phyloP scores from a whole-genome alignment of 169 alveolate species.

The Cyclospora cayetanensis region DNA sequence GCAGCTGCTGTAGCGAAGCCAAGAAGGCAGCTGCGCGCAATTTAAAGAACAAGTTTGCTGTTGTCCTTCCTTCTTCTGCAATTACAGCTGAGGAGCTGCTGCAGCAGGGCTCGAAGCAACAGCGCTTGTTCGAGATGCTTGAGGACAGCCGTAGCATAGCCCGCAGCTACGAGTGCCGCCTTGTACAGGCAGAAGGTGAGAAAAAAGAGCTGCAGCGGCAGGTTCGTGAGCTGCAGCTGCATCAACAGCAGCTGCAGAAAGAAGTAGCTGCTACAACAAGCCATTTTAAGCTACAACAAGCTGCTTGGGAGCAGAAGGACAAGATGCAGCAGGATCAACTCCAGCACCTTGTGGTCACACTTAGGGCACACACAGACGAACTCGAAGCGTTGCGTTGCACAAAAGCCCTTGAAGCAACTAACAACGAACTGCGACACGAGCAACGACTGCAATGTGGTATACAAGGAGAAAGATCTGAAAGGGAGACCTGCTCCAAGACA shows the following conservation, averaged over 20 bases:
- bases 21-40: not conserved
- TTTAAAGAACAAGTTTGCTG: not conserved
- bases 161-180: not conserved
- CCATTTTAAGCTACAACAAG: constrained; percentile 1
- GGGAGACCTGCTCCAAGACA: too few relatives aligned
- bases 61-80: not conserved
- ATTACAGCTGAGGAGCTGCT: not conserved
- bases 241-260: constrained; percentile 45
- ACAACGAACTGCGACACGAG: constrained; percentile 17
- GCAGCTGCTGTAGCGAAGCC: constrained; percentile 25
- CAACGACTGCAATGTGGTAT: too few relatives aligned
- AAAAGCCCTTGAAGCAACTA: not conserved
- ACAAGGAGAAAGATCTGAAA: too few relatives aligned
- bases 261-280: not conserved
- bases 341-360: not conserved
- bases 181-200: constrained; percentile 4
- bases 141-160: not conserved
- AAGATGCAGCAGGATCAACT: constrained; percentile 32
- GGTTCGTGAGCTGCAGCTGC: constrained; percentile 38
- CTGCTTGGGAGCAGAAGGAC: constrained; percentile 25
- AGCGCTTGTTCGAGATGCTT: not conserved
- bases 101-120: constrained; percentile 7
- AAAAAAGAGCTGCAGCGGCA: constrained; percentile 29
- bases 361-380: not conserved
- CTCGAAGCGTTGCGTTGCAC: not conserved